A percentile compares a stretch with the other conserved stretches of the same genome.
phyloP scores from a whole-genome alignment of 1,284 basidiomycete genomes.

The Apiotrichum brassicae region DNA sequence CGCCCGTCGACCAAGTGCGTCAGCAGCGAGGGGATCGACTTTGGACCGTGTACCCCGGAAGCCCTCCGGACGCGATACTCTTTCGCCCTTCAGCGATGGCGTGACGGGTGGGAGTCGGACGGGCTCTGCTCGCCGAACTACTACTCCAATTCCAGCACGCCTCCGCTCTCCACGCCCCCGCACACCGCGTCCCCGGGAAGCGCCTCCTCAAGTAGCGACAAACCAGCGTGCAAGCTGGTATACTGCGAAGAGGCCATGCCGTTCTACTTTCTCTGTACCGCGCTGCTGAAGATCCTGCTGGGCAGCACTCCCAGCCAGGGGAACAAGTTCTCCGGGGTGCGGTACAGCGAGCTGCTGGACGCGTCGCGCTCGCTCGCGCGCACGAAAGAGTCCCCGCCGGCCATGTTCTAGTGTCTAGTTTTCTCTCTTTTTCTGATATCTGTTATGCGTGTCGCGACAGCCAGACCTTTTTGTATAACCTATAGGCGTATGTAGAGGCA shows the following conservation, averaged over 20 bases:
- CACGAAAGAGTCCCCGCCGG: too few species aligned
- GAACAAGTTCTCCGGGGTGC: constrained; percentile 34
- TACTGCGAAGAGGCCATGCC: constrained; percentile 49
- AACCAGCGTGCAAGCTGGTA: constrained; percentile 15
- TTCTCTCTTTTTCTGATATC: too few species aligned
- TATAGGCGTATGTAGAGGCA: too few species aligned
- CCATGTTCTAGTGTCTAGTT: too few species aligned
- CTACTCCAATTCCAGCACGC: not conserved
- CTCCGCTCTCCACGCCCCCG: not conserved
- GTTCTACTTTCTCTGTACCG: constrained; percentile 48
- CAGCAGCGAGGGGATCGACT: constrained; percentile 29
- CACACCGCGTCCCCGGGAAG: not conserved
- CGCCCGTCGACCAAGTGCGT: constrained; percentile 28
- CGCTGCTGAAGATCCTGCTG: constrained; percentile 38
- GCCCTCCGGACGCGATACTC: constrained; percentile 31
- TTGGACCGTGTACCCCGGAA: constrained; percentile 29
- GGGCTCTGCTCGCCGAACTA: constrained; percentile 27
- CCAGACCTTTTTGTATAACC: too few species aligned
- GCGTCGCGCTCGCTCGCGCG: constrained; percentile 37
- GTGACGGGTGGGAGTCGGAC: constrained; percentile 49
- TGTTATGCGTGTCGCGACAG: too few species aligned
- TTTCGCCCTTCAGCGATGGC: constrained; percentile 43
- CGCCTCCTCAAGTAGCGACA: not conserved
- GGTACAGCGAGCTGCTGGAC: constrained; percentile 42
- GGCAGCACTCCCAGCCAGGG: constrained; percentile 18